Percentiles rank a stretch among this genome's conserved stretches.
Conservation (phyloP, 2,329 filamentous ascomycete species). For the Zopfia rhizophila region DNA sequence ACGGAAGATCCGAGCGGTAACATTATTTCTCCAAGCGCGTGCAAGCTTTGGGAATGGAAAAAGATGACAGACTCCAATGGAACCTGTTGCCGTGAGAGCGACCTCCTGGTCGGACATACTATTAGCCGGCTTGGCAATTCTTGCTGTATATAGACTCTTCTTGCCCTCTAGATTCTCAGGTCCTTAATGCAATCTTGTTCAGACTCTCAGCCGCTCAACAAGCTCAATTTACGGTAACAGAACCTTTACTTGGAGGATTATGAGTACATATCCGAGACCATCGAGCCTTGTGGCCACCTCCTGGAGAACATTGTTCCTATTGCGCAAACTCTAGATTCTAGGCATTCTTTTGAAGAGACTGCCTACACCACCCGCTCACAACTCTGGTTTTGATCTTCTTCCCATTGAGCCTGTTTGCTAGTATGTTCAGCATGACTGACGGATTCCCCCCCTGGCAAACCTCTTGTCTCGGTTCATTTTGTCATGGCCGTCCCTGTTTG, state of each 20-base stretch:
- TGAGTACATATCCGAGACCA: conserved; percentile 14
- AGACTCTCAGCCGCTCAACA: no score
- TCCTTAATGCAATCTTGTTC: no score
- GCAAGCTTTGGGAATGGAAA: not conserved
- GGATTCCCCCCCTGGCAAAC: conserved; percentile 15
- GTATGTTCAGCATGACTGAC: conserved; percentile 36
- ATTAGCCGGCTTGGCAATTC: no score
- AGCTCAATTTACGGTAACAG: no score
- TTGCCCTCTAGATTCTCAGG: no score
- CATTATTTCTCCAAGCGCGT: conserved; percentile 15
- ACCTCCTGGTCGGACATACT: no score
- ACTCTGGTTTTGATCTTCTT: conserved; percentile 34
- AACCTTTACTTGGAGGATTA: conserved; percentile 13
- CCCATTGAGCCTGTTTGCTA: conserved; percentile 28
- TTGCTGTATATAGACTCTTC: no score
- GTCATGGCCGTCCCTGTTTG: conserved; percentile 7
- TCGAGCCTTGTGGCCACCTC: conserved; percentile 11
- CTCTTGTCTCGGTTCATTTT: conserved; percentile 34
- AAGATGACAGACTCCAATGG: no score
- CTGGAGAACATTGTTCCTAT: conserved; percentile 32
- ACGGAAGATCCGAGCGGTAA: conserved; percentile 18
- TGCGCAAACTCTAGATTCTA: conserved; percentile 29
- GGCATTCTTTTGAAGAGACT: conserved; percentile 28
- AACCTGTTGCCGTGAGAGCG: no score
- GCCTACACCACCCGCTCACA: conserved; percentile 32